phyloP scores from a whole-genome alignment of 2,329 filamentous ascomycete species.

The Epicoccum nigrum region DNA sequence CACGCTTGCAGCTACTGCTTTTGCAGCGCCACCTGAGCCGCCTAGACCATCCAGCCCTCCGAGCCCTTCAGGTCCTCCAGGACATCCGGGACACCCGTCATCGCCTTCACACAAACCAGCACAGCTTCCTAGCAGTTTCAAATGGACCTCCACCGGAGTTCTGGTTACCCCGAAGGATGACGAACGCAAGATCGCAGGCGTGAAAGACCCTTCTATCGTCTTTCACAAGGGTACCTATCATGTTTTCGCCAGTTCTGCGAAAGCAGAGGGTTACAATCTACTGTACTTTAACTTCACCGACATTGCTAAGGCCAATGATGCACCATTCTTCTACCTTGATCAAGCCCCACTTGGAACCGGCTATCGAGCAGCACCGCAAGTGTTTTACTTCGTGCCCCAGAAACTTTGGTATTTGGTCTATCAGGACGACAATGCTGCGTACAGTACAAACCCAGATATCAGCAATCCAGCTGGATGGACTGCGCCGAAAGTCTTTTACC shows the following conservation, averaged over 20 bases:
- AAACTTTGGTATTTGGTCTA: slow-evolving; percentile 53
- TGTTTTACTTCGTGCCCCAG: slow-evolving; percentile 53
- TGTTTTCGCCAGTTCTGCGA: slow-evolving; percentile 50
- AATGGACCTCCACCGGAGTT: slow-evolving; percentile 1
- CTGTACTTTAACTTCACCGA: slow-evolving; percentile 52
- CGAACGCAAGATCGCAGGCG: slow-evolving; percentile 31
- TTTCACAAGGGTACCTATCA: slow-evolving; percentile 50
- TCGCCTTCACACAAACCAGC: not conserved
- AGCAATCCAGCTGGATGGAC: slow-evolving; percentile 49
- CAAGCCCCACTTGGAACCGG: slow-evolving; percentile 47
- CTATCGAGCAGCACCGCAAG: slow-evolving; percentile 51
- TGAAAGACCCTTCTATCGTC: slow-evolving; percentile 48
- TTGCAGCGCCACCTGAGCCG: not conserved
- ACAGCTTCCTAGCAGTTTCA: slow-evolving; percentile 1
- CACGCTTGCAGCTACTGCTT: not conserved
- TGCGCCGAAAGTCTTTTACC: slow-evolving; percentile 47
- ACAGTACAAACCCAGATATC: slow-evolving; percentile 49
- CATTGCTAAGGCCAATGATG: slow-evolving; percentile 39
- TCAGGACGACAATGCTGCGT: slow-evolving; percentile 53
- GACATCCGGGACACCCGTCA: not conserved
- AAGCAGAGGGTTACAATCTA: slow-evolving; percentile 47
- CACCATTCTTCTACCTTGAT: slow-evolving; percentile 50
- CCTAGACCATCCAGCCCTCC: no score
- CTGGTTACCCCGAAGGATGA: slow-evolving; percentile 34
- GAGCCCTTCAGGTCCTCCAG: not conserved